Conservation (phyloP, 768 basidiomycete genomes). For the Suillus subaureus region DNA sequence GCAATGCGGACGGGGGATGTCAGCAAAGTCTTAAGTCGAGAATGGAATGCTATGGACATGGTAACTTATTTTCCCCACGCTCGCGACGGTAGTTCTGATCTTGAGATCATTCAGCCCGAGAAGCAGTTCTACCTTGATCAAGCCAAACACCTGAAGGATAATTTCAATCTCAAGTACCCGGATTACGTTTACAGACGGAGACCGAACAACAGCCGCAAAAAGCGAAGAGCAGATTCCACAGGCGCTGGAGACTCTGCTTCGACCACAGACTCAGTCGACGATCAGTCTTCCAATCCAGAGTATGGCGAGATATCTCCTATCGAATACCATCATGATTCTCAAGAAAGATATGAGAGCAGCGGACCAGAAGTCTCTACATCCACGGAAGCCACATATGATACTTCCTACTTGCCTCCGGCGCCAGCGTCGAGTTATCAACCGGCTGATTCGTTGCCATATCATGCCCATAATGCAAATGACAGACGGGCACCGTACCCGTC, state of each 20-base stretch:
- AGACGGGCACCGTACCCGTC: slow-evolving; percentile 26
- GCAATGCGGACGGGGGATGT: slow-evolving; percentile 91
- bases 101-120: slow-evolving; percentile 50
- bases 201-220: slow-evolving; percentile 84
- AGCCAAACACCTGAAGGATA: slow-evolving; percentile 84
- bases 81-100: slow-evolving; percentile 13
- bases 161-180: slow-evolving; percentile 83
- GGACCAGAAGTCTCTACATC: slow-evolving; percentile 23
- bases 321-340: slow-evolving; percentile 31
- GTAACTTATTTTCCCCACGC: slow-evolving; percentile 42
- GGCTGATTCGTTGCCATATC: slow-evolving; percentile 23
- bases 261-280: slow-evolving; percentile 36
- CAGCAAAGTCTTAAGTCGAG: slow-evolving; percentile 83
- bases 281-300: slow-evolving; percentile 26
- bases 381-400: slow-evolving; percentile 20
- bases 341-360: slow-evolving; percentile 3
- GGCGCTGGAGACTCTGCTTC: slow-evolving; percentile 33
- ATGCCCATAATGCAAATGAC: slow-evolving; percentile 25
- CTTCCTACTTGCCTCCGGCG: slow-evolving; percentile 18
- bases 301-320: slow-evolving; percentile 44
- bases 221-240: slow-evolving; percentile 43
- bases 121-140: slow-evolving; percentile 90
- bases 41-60: slow-evolving; percentile 81
- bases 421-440: slow-evolving; percentile 28
- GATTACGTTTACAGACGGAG: slow-evolving; percentile 89